These are phyloP conservation scores for Salvia hispanica DNA, from an alignment of 257 asterid genomes.

Conservation along the genomic window DNA sequence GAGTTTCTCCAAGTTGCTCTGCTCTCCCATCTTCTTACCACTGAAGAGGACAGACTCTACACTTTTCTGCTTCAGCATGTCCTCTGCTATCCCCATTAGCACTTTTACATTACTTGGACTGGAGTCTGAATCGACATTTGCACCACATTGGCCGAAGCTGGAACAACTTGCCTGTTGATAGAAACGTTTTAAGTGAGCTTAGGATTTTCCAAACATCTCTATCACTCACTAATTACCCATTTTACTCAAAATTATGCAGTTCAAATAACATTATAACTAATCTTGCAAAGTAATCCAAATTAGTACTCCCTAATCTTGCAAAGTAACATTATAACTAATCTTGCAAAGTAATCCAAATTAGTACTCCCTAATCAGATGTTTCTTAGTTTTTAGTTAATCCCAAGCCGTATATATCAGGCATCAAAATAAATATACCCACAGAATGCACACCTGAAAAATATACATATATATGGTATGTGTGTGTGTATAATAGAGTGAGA, in stretches of 20 bases:
- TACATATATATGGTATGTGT: not conserved
- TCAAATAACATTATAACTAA: too few species aligned
- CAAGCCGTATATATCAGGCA: constrained; percentile 20
- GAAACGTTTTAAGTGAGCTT: not conserved
- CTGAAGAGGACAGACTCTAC: constrained; percentile 80
- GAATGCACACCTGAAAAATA: constrained; percentile 23
- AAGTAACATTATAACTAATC: not conserved
- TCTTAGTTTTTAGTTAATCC: constrained; percentile 25
- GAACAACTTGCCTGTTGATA: constrained; percentile 72
- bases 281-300: constrained; percentile 25
- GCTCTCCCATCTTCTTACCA: constrained; percentile 80
- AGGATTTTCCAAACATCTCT: too few species aligned
- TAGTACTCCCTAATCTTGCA: constrained; percentile 27
- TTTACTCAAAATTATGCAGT: too few species aligned
- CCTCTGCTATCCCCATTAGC: constrained; percentile 72
- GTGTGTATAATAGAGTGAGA: constrained; percentile 6
- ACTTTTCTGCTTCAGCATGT: constrained; percentile 85
- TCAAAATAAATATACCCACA: constrained; percentile 18
- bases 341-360: constrained; percentile 22
- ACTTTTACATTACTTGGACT: constrained; percentile 64
- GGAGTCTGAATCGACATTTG: constrained; percentile 67
- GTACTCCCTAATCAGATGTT: constrained; percentile 27
- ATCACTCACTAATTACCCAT: too few species aligned
- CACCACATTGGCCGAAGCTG: constrained; percentile 58
- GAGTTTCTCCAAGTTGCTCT: constrained; percentile 78